phyloP scores from a whole-genome alignment of 257 asterid genomes.

The Forsythia viridissima region DNA sequence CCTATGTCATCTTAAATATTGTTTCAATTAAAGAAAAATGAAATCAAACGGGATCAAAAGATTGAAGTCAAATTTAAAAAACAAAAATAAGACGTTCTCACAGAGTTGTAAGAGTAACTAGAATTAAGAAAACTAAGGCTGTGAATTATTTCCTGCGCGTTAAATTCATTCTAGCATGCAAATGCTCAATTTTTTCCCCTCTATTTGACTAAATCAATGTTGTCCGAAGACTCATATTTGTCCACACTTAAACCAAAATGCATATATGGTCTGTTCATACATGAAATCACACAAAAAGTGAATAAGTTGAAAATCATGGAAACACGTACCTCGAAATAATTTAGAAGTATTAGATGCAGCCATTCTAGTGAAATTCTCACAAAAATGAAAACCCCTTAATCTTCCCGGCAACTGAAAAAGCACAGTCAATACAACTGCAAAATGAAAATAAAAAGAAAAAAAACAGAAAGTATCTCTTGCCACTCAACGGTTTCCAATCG shows the following conservation, averaged over 20 bases:
- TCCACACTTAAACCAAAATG: background rate
- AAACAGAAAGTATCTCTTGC: background rate
- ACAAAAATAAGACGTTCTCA: no score
- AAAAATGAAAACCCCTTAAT: background rate
- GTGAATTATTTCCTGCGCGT: no score
- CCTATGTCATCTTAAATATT: background rate
- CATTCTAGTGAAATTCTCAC: constrained; percentile 27
- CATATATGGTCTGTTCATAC: background rate
- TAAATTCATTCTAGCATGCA: no score
- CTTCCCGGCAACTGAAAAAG: constrained; percentile 16
- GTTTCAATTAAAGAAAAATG: background rate
- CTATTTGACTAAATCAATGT: background rate
- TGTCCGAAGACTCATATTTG: background rate
- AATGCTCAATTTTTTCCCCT: background rate
- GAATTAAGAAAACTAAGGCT: no score
- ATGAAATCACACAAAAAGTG: background rate
- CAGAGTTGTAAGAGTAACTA: background rate
- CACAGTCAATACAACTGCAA: background rate
- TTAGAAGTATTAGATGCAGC: constrained; percentile 50
- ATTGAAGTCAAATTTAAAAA: background rate
- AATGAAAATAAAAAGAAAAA: background rate
- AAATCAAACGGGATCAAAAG: background rate
- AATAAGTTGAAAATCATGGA: background rate
- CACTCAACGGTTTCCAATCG: background rate
- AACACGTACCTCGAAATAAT: constrained; percentile 41